Percentiles rank a stretch among this genome's conserved stretches.
These are phyloP conservation scores for Austroboletus novae-zelandiae DNA, from an alignment of 1,284 basidiomycete species.

Conservation along the genomic window DNA sequence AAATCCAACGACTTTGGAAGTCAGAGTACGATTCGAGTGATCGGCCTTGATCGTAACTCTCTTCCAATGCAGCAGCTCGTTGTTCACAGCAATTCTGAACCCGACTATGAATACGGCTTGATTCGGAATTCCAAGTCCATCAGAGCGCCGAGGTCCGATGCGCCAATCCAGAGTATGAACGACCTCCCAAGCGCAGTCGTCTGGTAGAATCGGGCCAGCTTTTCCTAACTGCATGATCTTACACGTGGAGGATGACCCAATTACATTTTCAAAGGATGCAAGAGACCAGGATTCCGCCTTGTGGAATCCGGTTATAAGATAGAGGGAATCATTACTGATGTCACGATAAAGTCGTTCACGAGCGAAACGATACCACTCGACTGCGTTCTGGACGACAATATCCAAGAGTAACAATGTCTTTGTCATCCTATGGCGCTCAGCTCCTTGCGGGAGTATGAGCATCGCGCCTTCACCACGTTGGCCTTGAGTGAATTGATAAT, in stretches of 20 bases:
- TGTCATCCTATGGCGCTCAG: not conserved
- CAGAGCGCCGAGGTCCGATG: not conserved
- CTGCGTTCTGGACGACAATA: not conserved
- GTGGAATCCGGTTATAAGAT: slow-evolving; percentile 9
- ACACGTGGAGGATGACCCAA: not conserved
- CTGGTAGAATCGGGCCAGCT: not conserved
- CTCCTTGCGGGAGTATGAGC: slow-evolving; percentile 6
- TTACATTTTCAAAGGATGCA: not conserved
- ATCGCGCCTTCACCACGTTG: slow-evolving; percentile 1
- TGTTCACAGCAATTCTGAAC: slow-evolving; percentile 6
- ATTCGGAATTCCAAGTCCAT: not conserved
- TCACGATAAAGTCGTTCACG: not conserved
- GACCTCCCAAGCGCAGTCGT: not conserved
- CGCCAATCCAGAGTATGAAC: not conserved
- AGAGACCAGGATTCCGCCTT: slow-evolving; percentile 7
- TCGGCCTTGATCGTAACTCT: slow-evolving; percentile 1
- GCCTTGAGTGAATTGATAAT: not conserved
- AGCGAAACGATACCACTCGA: slow-evolving; percentile 7
- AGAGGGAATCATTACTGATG: slow-evolving; percentile 1
- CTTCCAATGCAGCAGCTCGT: not conserved
- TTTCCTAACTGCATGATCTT: not conserved
- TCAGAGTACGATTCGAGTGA: not conserved
- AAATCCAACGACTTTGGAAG: not conserved
- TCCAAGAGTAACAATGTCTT: not conserved
- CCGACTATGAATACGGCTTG: slow-evolving; percentile 6